A percentile compares a stretch with the other conserved stretches of the same genome.
These are phyloP conservation scores for Termitomyces sp. DNA, from an alignment of 768 basidiomycete species.

Conservation along the genomic window DNA sequence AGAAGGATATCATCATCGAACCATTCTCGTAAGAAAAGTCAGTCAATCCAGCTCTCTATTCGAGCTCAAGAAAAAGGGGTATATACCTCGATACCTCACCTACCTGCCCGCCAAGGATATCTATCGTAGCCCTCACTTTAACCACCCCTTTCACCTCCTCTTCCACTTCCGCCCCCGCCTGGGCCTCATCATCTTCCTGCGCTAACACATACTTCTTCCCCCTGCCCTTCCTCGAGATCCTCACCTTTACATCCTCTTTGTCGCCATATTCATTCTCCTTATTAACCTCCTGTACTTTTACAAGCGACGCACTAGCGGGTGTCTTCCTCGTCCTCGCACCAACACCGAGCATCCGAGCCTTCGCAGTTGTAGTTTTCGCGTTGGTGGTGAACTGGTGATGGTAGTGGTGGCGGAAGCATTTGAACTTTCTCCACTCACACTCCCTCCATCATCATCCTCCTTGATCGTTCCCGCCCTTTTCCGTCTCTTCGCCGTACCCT, in stretches of 20 bases:
- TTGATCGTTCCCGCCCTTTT: constrained; percentile 18
- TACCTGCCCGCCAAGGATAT: neutral
- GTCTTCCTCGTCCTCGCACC: constrained; percentile 24
- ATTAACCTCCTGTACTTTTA: constrained; percentile 24
- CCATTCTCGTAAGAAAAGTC: no score
- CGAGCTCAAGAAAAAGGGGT: neutral
- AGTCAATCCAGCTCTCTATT: neutral
- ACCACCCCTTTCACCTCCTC: constrained; percentile 18
- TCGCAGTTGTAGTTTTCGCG: constrained; percentile 11
- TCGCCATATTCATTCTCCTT: constrained; percentile 38
- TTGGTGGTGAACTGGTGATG: no score
- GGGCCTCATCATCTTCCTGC: constrained; percentile 17
- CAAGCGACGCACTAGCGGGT: constrained; percentile 32
- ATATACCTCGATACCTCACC: neutral
- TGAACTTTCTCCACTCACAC: neutral
- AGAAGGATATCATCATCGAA: no score
- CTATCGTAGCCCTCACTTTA: constrained; percentile 24
- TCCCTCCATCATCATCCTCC: constrained; percentile 8
- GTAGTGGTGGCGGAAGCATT: neutral
- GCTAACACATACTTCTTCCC: constrained; percentile 23
- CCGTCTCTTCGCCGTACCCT: constrained; percentile 12
- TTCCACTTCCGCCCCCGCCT: constrained; percentile 3
- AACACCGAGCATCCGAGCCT: constrained; percentile 2
- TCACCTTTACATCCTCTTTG: constrained; percentile 22
- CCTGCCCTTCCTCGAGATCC: constrained; percentile 25